Evolutionary conservation across 176 grass and related monocot genomes (phyloP), one percentile per base, ranked within the genome.

Genomic region (sorghum (Sorghum bicolor)): DNA sequence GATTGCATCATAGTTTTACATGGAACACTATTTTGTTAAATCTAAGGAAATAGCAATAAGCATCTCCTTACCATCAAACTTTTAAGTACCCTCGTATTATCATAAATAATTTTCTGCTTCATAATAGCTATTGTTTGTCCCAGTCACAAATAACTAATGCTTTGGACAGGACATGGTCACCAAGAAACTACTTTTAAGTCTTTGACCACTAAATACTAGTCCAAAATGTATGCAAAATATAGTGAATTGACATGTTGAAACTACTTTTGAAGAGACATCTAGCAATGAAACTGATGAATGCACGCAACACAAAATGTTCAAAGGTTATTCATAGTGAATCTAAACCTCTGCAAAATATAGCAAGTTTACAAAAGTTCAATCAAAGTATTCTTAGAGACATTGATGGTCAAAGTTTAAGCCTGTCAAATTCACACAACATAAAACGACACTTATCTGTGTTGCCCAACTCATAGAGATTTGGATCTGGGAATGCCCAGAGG

Each of bases 1-100:
- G 58, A 24, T 65, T 66, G 43, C 62, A 70, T 62, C 34, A 22
- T 16, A 38, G 29, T 63, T 77, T 2, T 16, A 48, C 2, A 76
- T 17, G 45, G 12, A 24, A 41, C 10, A 38, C 8, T 79, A 24
- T 65, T 73, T 73, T 64, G 20, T 40, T 77, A 30, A 77, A 61
- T 45, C 4, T 52, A 88, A 78, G 80, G 12, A 19, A 70, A 70
- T 32, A 70, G 65, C 11, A 40, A 72, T 68, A 55, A 76, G 39
- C 11, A 39, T 33, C 55, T 5, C 2, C 8, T 78, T 83, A 10
- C 64, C 86, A 83, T 52, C 12, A 62, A 72, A 88, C 64, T 20
- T 52, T n/a, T 29, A 74, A 33, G 17, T 41, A 8, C 31, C 34
- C 9, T 68, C 10, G 5, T 30, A 38, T 52, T 70, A 78, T 64